A percentile compares a stretch with the other conserved stretches of the same genome.
Evolutionary conservation across 805 yeast genomes (phyloP).

Genomic region (Candida anglica): DNA sequence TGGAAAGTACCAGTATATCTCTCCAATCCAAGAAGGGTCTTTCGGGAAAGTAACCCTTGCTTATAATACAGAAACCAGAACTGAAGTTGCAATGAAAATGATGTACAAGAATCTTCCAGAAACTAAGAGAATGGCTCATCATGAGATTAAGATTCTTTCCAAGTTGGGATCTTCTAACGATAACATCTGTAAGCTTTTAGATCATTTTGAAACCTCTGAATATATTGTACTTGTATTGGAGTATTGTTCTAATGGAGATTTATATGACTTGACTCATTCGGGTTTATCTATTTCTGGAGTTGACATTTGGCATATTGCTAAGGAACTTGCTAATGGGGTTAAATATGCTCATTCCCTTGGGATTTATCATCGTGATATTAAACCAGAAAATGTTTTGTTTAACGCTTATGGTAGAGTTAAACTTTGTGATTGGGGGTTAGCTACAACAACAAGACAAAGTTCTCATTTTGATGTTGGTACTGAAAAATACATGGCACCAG

Average conservation of each 20-base stretch:
- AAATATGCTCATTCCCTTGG: constrained; percentile 53
- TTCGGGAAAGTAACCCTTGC: constrained; percentile 61
- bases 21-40: constrained; percentile 52
- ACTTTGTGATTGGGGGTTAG: constrained; percentile 73
- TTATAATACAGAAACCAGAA: constrained; percentile 26
- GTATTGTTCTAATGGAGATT: constrained; percentile 62
- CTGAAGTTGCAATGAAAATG: constrained; percentile 51
- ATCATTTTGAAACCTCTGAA: constrained; percentile 51
- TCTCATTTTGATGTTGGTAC: constrained; percentile 47
- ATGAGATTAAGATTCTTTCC: constrained; percentile 45
- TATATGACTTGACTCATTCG: constrained; percentile 52
- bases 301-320: constrained; percentile 37
- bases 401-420: constrained; percentile 50
- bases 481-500: constrained; percentile 61
- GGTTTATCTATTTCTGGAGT: constrained; percentile 10
- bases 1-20: constrained; percentile 39
- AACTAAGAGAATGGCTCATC: constrained; percentile 44
- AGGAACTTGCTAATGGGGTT: constrained; percentile 51
- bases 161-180: constrained; percentile 39
- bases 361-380: constrained; percentile 66
- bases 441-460: constrained; percentile 35
- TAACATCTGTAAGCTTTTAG: constrained; percentile 56
- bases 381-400: constrained; percentile 67
- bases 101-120: constrained; percentile 44
- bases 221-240: constrained; percentile 59